Evolutionary conservation across 163 green algal genomes (phyloP).

Genomic region (Chlamydomonas reinhardtii): DNA sequence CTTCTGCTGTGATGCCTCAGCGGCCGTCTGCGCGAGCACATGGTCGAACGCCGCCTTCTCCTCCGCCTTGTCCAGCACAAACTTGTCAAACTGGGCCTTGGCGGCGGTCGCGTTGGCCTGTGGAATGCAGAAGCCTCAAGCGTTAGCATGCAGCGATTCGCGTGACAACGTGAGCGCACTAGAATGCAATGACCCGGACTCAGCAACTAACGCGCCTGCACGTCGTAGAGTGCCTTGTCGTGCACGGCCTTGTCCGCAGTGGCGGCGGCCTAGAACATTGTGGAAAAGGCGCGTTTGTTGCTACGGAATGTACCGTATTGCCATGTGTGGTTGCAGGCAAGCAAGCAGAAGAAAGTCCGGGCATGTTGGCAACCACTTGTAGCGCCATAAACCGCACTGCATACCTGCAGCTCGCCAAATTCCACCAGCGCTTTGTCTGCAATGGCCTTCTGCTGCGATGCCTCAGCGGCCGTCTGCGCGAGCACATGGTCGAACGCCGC

Average conservation of each 20-base stretch:
- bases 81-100: conserved; percentile 43
- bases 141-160: no score
- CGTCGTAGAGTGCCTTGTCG: neutral
- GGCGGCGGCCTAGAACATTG: conserved; percentile 22
- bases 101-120: neutral
- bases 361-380: no score
- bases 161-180: no score
- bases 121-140: no score
- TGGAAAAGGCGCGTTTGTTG: no score
- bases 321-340: no score
- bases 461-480: neutral
- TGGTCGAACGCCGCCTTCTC: conserved; percentile 38
- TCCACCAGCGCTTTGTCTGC: neutral
- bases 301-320: no score
- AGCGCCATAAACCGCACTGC: no score
- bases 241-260: neutral
- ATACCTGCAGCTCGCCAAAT: conserved; percentile 21
- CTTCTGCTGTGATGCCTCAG: neutral
- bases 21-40: neutral
- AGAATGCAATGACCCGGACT: no score
- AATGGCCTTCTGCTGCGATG: neutral
- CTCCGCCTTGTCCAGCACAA: conserved; percentile 14
- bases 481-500: conserved; percentile 39
- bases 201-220: no score
- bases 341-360: no score